Percentiles rank a stretch among this genome's conserved stretches.
These are phyloP conservation scores for Elaphomyces granulatus DNA, from an alignment of 495 filamentous ascomycete genomes.

Conservation along the genomic window DNA sequence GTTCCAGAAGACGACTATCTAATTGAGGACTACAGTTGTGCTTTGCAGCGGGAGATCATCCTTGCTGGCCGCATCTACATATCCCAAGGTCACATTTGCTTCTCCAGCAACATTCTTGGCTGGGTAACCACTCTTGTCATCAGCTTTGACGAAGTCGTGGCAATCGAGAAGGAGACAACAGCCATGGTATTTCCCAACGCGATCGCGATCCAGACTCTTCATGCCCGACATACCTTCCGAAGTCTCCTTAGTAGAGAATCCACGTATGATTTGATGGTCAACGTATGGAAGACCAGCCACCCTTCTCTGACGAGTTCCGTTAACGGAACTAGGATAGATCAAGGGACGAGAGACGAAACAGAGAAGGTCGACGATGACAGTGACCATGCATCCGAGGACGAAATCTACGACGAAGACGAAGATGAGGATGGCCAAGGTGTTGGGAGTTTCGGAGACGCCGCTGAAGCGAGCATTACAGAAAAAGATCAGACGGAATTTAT, in stretches of 20 bases:
- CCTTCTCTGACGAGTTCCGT: slow-evolving; percentile 76
- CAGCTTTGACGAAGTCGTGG: slow-evolving; percentile 93
- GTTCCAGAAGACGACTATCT: slow-evolving; percentile 97
- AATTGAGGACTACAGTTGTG: slow-evolving; percentile 97
- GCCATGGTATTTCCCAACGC: slow-evolving; percentile 95
- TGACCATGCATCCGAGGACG: slow-evolving; percentile 38
- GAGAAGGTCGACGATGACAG: slow-evolving; percentile 61
- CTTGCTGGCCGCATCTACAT: slow-evolving; percentile 89
- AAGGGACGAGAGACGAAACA: slow-evolving; percentile 74
- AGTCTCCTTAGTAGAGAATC: slow-evolving; percentile 90
- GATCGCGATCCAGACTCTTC: slow-evolving; percentile 88
- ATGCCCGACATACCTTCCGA: slow-evolving; percentile 89
- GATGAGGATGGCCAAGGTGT: slow-evolving; percentile 55
- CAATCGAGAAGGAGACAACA: slow-evolving; percentile 92
- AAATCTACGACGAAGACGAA: slow-evolving; percentile 63
- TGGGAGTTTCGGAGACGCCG: slow-evolving; percentile 43
- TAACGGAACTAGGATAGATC: slow-evolving; percentile 69
- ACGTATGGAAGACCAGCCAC: slow-evolving; percentile 95
- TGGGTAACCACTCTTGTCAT: slow-evolving; percentile 97
- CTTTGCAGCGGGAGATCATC: slow-evolving; percentile 89
- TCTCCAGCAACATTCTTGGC: slow-evolving; percentile 96
- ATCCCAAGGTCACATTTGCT: slow-evolving; percentile 94
- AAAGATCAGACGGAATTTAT: slow-evolving; percentile 42
- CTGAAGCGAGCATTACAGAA: slow-evolving; percentile 44
- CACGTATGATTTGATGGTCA: slow-evolving; percentile 91